A percentile compares a stretch with the other conserved stretches of the same genome.
Conservation (phyloP, 2,329 filamentous ascomycete species). For the Tolypocladium sp. region DNA sequence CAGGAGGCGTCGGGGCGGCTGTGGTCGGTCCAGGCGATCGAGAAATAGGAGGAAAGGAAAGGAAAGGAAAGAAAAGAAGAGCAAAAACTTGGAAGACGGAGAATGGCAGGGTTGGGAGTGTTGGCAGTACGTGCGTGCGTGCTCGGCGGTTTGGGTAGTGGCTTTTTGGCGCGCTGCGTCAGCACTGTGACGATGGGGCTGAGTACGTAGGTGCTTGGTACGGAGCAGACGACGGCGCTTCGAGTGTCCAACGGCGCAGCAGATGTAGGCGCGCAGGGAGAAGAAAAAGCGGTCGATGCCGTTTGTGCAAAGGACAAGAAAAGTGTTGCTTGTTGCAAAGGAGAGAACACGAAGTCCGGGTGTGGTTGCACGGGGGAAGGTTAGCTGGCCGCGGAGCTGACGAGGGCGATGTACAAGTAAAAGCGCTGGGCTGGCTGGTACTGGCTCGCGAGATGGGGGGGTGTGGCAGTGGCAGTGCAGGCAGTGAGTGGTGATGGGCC, state of each 20-base stretch:
- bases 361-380: not conserved
- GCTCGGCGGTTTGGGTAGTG: not conserved
- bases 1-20: not conserved
- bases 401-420: not conserved
- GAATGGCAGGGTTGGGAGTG: not conserved
- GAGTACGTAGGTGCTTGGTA: not conserved
- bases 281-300: not conserved
- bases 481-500: not conserved
- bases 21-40: not conserved
- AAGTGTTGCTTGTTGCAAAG: not conserved
- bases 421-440: not conserved
- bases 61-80: conserved; percentile 4
- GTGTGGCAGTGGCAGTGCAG: not conserved
- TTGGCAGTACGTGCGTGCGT: not conserved
- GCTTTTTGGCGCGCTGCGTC: not conserved
- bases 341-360: not conserved
- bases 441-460: not conserved
- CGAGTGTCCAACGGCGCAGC: not conserved
- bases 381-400: not conserved
- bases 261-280: not conserved
- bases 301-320: not conserved
- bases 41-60: conserved; percentile 2
- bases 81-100: not conserved
- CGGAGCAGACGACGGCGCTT: not conserved
- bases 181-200: not conserved